A percentile compares a stretch with the other conserved stretches of the same genome.
Conservation (phyloP, 139 green algal species). For the Desmodesmus armatus region DNA sequence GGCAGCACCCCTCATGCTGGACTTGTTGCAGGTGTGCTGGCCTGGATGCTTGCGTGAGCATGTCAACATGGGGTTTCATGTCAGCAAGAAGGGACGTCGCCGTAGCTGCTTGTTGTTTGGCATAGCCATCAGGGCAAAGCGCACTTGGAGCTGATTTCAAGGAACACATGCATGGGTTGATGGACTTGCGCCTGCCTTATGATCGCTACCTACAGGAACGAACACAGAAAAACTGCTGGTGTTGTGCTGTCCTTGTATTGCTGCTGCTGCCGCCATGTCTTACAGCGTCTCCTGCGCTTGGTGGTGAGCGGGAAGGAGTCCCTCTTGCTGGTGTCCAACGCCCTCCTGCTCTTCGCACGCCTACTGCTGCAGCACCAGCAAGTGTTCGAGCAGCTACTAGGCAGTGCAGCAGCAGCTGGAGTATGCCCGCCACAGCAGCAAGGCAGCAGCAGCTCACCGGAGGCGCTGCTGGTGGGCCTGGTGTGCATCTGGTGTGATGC, state of each 20-base stretch:
- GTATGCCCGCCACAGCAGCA: constrained; percentile 56
- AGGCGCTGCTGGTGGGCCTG: constrained; percentile 13
- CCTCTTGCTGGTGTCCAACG: constrained; percentile 65
- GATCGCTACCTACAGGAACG: no score
- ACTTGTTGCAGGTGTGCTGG: constrained; percentile 8
- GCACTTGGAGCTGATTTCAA: no score
- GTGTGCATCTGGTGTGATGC: constrained; percentile 27
- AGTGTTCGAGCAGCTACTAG: constrained; percentile 63
- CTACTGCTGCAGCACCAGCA: constrained; percentile 71
- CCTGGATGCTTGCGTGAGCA: no score
- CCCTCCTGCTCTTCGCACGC: constrained; percentile 72
- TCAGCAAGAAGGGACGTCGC: no score
- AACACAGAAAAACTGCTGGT: no score
- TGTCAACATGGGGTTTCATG: no score
- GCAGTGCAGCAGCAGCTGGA: constrained; percentile 23
- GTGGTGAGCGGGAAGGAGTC: constrained; percentile 64
- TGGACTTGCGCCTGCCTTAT: no score
- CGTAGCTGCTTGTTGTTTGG: no score
- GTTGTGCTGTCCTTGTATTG: not conserved
- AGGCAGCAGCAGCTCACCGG: constrained; percentile 14
- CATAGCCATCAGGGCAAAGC: no score
- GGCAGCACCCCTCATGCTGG: constrained; percentile 36
- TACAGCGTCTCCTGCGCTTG: constrained; percentile 68
- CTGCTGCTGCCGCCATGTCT: not conserved
- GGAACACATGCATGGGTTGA: no score